Percentiles rank a stretch among this genome's conserved stretches.
Evolutionary conservation across 2,329 filamentous ascomycete species (phyloP).

Genomic region (Botrytis porri): DNA sequence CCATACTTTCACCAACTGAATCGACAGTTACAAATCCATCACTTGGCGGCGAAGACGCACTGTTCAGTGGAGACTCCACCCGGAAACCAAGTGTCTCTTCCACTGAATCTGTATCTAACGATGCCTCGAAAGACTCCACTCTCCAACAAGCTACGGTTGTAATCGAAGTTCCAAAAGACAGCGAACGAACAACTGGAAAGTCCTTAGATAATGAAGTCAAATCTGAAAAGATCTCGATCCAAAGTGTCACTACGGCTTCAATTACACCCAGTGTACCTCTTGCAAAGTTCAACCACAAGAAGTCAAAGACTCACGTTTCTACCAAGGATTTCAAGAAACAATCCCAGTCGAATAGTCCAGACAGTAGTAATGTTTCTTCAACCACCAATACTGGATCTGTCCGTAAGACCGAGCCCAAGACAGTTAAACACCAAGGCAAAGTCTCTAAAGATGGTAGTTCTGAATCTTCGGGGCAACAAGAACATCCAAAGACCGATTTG

Average conservation of each 20-base stretch:
- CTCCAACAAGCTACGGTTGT: not conserved
- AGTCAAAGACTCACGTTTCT: not conserved
- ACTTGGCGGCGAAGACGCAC: constrained; percentile 16
- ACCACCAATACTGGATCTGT: constrained; percentile 14
- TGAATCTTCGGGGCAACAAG: not conserved
- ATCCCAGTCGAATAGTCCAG: constrained; percentile 10
- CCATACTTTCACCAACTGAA: not conserved
- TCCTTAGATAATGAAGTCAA: not conserved
- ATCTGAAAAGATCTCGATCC: not conserved
- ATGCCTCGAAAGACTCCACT: not conserved
- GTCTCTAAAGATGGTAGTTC: not conserved
- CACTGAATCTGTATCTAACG: not conserved
- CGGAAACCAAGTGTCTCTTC: constrained; percentile 22
- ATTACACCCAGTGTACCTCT: not conserved
- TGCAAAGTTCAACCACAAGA: not conserved
- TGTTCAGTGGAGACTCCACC: constrained; percentile 21
- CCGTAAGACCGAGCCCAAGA: constrained; percentile 24
- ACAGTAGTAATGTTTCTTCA: constrained; percentile 18
- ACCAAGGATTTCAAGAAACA: constrained; percentile 15
- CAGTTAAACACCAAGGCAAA: not conserved
- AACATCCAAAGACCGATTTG: not conserved
- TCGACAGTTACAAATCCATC: not conserved
- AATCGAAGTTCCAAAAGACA: not conserved
- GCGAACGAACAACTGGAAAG: not conserved
- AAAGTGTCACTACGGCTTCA: not conserved